phyloP scores from a whole-genome alignment of 1,284 basidiomycete genomes.

The Sporisorium exsertum region DNA sequence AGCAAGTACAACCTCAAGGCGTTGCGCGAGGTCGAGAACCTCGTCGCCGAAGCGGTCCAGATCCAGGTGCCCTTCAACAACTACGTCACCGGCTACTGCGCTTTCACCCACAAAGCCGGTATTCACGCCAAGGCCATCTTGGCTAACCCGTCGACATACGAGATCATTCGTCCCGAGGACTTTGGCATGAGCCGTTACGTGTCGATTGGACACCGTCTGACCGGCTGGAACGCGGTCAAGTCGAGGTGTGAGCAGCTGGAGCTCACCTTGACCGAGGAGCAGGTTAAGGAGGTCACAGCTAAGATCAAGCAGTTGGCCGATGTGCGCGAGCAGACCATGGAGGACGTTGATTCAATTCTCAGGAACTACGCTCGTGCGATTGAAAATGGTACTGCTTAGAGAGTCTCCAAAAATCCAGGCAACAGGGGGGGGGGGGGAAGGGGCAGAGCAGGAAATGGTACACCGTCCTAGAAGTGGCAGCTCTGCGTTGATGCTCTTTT shows the following conservation, averaged over 20 bases:
- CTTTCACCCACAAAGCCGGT: constrained; percentile 99
- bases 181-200: constrained; percentile 98
- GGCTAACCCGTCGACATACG: constrained; percentile 97
- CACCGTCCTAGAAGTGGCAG: too few relatives aligned
- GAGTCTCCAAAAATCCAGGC: too few relatives aligned
- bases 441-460: too few relatives aligned
- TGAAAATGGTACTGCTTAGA: constrained; percentile 44
- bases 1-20: constrained; percentile 97
- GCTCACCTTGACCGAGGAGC: constrained; percentile 83
- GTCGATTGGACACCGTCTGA: constrained; percentile 96
- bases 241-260: constrained; percentile 97
- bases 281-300: constrained; percentile 92
- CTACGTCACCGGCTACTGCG: constrained; percentile 89
- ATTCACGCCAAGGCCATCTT: constrained; percentile 99
- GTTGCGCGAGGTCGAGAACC: constrained; percentile 98
- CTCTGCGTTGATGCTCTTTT: too few relatives aligned
- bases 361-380: constrained; percentile 74
- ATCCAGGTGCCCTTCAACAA: constrained; percentile 98
- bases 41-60: constrained; percentile 98
- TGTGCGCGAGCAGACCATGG: constrained; percentile 97
- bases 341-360: constrained; percentile 96
- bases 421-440: too few relatives aligned
- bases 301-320: constrained; percentile 99
- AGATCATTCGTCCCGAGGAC: constrained; percentile 76
- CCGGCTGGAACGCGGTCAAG: constrained; percentile 99